Base-by-base conservation (phyloP, 768 basidiomycete species). In the Leccinellum luteum region DNA sequence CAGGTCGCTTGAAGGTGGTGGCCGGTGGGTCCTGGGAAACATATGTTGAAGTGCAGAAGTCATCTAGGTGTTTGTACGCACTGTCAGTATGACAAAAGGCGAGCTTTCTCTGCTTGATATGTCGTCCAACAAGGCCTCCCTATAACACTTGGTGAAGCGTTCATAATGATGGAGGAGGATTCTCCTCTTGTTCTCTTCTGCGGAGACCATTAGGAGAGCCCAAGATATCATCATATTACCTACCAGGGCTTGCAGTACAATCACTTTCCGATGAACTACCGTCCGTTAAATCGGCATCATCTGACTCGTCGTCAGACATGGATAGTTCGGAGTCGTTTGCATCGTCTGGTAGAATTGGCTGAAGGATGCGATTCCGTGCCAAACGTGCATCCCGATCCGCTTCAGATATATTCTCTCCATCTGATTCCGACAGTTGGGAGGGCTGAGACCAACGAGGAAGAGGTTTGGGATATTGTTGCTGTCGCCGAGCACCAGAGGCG, bases 301-400 rank as follows among this genome's bases (percentile, higher is more conserved):
- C 92, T 3, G 91, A 92, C 70, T 93, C 91, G 60, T 92, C 90
- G 51, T 84, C 87, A 9, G 82, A 83, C 64, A 85, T 77, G 53
- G 76, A 78, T 17, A 74, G 74, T 49, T 85, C 75, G 19, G 79
- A 81, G 7, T 81, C 80, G 25, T 78, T 69, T 19, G 55, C 44
- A 31, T 55, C 47, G 25, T 35, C 27, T 48, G 53, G 45, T 17
- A 48, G 31, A 19, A 67, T 60, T 12, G 74, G 73, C 48, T 73
- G 79, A 4, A 78, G 68, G 12, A 82, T 76, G 23, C 87, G 84
- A 7, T 81, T 82, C 69, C 73, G 89, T 86, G 85, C 87, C 55
- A 91, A 73, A 44, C 84, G 82, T 53, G 85, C 84, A 75, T 91
- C 90, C 32, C 87, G 81, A 63, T 86, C 85, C 3, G 79, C 81